Conservation (phyloP, 78 protist species). For the slime mould (Dictyostelium discoideum) region DNA sequence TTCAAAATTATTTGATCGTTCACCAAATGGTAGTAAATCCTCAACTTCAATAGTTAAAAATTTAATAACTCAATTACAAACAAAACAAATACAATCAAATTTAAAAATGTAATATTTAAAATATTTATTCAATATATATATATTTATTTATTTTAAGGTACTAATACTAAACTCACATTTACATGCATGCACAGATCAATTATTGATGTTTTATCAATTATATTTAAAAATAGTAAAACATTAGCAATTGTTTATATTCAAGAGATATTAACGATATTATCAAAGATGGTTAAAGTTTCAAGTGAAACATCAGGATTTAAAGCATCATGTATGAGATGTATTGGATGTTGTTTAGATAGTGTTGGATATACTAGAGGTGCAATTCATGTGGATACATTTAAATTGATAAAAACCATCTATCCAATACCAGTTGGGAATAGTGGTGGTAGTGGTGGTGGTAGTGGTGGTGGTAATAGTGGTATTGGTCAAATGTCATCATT, state of each 20-base stretch:
- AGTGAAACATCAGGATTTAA: neutral
- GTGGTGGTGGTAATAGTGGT: neutral
- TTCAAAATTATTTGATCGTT: slow-evolving; percentile 37
- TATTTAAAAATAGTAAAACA: slow-evolving; percentile 64
- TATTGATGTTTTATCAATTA: slow-evolving; percentile 45
- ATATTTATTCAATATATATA: neutral
- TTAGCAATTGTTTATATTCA: slow-evolving; percentile 40
- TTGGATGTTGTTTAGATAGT: slow-evolving; percentile 8
- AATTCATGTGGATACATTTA: slow-evolving; percentile 53
- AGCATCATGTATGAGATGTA: slow-evolving; percentile 44
- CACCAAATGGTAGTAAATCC: slow-evolving; percentile 36
- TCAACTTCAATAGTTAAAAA: slow-evolving; percentile 43
- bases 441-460: neutral
- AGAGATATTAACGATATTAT: slow-evolving; percentile 35
- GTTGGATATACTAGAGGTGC: slow-evolving; percentile 5
- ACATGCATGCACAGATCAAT: too few relatives aligned
- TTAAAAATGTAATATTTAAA: slow-evolving; percentile 20
- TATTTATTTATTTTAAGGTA: neutral
- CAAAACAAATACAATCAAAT: slow-evolving; percentile 22
- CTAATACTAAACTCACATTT: too few relatives aligned
- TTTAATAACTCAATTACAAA: slow-evolving; percentile 7
- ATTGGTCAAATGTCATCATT: neutral
- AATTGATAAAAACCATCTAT: slow-evolving; percentile 35
- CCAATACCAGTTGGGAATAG: neutral
- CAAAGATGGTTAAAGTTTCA: slow-evolving; percentile 8